phyloP scores from a whole-genome alignment of 2,329 filamentous ascomycete species.

The Venturia nashicola region DNA sequence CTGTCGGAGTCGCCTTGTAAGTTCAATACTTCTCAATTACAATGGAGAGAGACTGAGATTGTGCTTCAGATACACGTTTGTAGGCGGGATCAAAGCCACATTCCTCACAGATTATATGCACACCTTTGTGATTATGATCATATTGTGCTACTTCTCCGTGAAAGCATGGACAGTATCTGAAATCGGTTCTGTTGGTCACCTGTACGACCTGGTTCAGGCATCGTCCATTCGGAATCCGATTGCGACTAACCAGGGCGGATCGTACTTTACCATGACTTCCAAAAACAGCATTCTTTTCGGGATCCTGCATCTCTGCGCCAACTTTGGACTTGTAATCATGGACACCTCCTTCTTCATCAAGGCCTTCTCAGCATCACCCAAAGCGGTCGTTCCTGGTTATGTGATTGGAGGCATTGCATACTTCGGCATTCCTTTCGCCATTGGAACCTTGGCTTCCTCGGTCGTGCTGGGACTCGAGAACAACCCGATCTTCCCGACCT shows the following conservation, averaged over 20 bases:
- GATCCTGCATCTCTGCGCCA: constrained; percentile 36
- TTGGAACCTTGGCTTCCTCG: constrained; percentile 40
- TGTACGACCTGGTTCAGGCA: constrained; percentile 39
- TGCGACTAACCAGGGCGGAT: constrained; percentile 39
- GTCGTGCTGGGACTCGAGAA: constrained; percentile 36
- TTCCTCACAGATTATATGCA: constrained; percentile 18
- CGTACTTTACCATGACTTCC: constrained; percentile 44
- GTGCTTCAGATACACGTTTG: constrained; percentile 23
- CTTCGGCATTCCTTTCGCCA: constrained; percentile 41
- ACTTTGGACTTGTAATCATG: constrained; percentile 40
- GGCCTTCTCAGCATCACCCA: constrained; percentile 34
- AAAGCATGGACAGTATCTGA: constrained; percentile 35
- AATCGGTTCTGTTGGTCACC: constrained; percentile 33
- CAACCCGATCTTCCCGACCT: constrained; percentile 40
- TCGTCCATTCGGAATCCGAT: constrained; percentile 35
- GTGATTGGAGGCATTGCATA: constrained; percentile 37
- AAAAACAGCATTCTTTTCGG: constrained; percentile 37
- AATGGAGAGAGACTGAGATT: neutral
- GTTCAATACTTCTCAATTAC: neutral
- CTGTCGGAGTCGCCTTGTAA: constrained; percentile 17
- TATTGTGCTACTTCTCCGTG: constrained; percentile 37
- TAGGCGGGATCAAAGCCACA: constrained; percentile 30
- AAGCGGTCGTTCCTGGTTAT: constrained; percentile 10
- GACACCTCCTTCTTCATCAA: constrained; percentile 43
- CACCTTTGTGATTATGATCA: constrained; percentile 41